A percentile compares a stretch with the other conserved stretches of the same genome.
These are phyloP conservation scores for Samsoniella hepiali DNA, from an alignment of 2,329 filamentous ascomycete species.

Conservation along the genomic window DNA sequence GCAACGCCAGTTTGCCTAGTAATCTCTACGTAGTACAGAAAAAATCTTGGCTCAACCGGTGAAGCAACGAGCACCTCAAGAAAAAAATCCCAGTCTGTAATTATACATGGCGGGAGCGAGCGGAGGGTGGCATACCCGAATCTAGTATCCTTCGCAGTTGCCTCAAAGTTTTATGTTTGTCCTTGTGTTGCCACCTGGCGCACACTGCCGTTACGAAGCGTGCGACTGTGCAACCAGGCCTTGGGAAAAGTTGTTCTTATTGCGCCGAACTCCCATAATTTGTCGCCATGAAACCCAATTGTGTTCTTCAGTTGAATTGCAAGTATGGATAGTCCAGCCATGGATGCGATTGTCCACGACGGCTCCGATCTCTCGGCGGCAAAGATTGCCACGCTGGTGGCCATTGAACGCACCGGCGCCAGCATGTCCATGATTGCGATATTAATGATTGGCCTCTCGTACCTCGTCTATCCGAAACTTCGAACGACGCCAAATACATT, in stretches of 20 bases:
- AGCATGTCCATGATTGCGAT: conserved; percentile 53
- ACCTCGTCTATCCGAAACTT: conserved; percentile 47
- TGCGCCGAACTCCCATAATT: neutral
- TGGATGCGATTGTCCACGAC: conserved; percentile 6
- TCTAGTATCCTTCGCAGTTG: conserved; percentile 10
- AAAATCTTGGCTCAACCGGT: neutral
- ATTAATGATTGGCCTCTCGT: conserved; percentile 47
- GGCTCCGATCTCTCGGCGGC: conserved; percentile 29
- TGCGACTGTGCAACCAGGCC: conserved; percentile 1
- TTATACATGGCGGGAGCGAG: neutral
- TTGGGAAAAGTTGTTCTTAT: neutral
- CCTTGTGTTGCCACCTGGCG: conserved; percentile 13
- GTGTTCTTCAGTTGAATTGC: neutral
- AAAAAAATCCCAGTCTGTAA: neutral
- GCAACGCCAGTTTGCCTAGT: neutral
- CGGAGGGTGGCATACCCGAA: neutral
- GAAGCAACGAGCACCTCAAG: neutral
- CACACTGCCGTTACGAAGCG: conserved; percentile 6
- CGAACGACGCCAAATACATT: conserved; percentile 57
- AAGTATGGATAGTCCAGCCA: neutral
- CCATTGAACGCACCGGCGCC: conserved; percentile 52
- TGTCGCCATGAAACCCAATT: neutral
- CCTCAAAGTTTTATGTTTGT: conserved; percentile 7
- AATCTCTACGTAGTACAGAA: neutral
- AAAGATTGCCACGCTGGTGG: conserved; percentile 44